phyloP scores from a whole-genome alignment of 805 yeast genomes.

The Blastobotrys parvus region DNA sequence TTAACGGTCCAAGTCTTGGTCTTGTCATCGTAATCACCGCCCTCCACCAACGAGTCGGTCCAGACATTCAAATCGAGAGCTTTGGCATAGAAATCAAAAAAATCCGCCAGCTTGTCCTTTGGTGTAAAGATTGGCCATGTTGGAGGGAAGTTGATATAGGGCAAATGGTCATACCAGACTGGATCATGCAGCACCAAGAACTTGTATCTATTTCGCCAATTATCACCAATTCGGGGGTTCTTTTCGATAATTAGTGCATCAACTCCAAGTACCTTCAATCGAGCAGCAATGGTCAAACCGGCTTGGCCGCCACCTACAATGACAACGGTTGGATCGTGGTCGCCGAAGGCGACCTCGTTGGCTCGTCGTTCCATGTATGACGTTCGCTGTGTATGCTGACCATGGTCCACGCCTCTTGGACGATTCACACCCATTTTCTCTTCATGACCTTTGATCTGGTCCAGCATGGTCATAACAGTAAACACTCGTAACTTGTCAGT shows the following conservation, averaged over 20 bases:
- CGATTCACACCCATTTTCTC: conserved; percentile 9
- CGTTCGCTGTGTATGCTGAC: conserved; percentile 2
- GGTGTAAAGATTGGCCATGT: conserved; percentile 38
- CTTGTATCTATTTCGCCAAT: conserved; percentile 40
- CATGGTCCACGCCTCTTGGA: conserved; percentile 7
- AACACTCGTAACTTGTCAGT: conserved; percentile 8
- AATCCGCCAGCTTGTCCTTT: conserved; percentile 38
- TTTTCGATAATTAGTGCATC: conserved; percentile 34
- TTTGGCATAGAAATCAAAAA: conserved; percentile 35
- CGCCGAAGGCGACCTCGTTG: conserved; percentile 4
- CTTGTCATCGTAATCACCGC: conserved; percentile 24
- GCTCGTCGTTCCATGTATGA: conserved; percentile 2
- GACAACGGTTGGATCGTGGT: conserved; percentile 31
- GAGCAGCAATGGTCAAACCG: conserved; percentile 37
- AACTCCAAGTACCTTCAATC: conserved; percentile 36
- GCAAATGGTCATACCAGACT: conserved; percentile 35
- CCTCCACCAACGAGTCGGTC: conserved; percentile 26
- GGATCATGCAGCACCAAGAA: conserved; percentile 41
- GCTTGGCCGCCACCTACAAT: conserved; percentile 43
- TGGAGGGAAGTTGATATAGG: conserved; percentile 35
- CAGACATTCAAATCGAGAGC: conserved; percentile 35
- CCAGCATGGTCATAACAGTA: conserved; percentile 12
- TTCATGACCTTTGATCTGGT: conserved; percentile 11
- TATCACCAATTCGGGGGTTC: conserved; percentile 35
- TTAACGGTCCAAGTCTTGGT: conserved; percentile 30